Evolutionary conservation across 2,329 filamentous ascomycete genomes (phyloP).

Genomic region (Curvularia sp.): DNA sequence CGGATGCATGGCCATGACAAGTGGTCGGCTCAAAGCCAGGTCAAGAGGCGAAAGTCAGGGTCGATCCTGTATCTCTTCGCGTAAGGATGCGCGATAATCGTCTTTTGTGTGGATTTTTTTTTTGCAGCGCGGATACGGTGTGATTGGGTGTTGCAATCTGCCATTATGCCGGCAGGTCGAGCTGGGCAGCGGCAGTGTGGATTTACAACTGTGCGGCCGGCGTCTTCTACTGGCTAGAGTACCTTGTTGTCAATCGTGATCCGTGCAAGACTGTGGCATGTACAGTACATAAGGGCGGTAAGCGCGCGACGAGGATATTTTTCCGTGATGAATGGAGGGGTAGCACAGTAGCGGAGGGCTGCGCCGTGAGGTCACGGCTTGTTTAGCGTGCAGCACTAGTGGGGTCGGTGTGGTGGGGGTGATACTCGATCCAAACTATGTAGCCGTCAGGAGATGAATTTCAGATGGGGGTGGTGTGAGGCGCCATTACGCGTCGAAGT

Average conservation of each 20-base stretch:
- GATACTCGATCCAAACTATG: constrained; percentile 9
- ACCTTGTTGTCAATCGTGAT: not conserved
- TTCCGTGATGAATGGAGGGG: constrained; percentile 11
- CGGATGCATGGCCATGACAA: constrained; percentile 12
- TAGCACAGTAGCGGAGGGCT: constrained; percentile 12
- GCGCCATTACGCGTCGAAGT: not conserved
- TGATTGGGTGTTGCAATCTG: constrained; percentile 1
- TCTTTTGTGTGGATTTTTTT: not conserved
- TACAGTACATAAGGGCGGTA: constrained; percentile 13
- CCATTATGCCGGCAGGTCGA: constrained; percentile 3
- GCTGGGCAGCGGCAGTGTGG: no score
- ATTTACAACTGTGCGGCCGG: no score
- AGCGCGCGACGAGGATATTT: constrained; percentile 16
- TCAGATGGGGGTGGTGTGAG: not conserved
- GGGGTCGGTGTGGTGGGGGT: constrained; percentile 13
- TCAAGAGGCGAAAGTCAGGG: constrained; percentile 2
- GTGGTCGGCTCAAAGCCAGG: constrained; percentile 10
- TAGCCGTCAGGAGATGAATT: constrained; percentile 3
- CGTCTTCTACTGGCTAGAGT: not conserved
- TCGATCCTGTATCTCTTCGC: constrained; percentile 2
- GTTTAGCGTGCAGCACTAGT: constrained; percentile 19
- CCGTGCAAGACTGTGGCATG: not conserved
- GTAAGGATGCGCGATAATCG: not conserved
- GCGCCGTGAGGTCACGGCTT: constrained; percentile 21
- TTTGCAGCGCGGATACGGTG: not conserved